A percentile compares a stretch with the other conserved stretches of the same genome.
These are phyloP conservation scores for Grammothele lineata DNA, from an alignment of 768 basidiomycete species.

Conservation along the genomic window DNA sequence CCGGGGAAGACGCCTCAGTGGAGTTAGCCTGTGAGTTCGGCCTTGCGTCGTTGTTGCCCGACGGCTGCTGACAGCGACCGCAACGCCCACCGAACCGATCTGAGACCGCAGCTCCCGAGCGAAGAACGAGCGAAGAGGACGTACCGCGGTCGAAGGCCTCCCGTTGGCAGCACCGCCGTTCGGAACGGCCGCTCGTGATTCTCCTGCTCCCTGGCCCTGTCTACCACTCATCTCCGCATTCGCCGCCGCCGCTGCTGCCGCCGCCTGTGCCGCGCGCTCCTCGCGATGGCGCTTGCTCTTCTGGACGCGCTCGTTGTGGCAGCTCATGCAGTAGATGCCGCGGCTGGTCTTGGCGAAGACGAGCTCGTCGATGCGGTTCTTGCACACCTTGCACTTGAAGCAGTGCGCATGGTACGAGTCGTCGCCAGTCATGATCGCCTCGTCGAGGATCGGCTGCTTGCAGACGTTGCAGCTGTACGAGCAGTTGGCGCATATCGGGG, in stretches of 20 bases:
- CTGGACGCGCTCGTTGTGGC: slow-evolving; percentile 96
- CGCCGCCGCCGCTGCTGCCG: slow-evolving; percentile 25
- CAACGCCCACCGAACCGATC: background rate
- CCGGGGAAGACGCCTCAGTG: slow-evolving; percentile 9
- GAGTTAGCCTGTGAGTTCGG: slow-evolving; percentile 12
- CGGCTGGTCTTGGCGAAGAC: slow-evolving; percentile 98
- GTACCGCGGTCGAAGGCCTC: slow-evolving; percentile 30
- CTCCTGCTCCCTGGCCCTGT: slow-evolving; percentile 12
- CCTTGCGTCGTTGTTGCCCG: slow-evolving; percentile 1
- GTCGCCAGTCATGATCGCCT: slow-evolving; percentile 99
- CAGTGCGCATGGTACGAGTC: slow-evolving; percentile 98
- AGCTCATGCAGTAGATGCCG: slow-evolving; percentile 98
- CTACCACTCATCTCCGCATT: slow-evolving; percentile 11
- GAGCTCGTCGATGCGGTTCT: slow-evolving; percentile 92
- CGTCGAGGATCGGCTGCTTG: slow-evolving; percentile 90
- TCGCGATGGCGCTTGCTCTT: slow-evolving; percentile 80
- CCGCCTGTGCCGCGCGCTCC: slow-evolving; percentile 37
- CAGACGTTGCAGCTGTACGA: slow-evolving; percentile 97
- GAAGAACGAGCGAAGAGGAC: background rate
- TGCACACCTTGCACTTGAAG: slow-evolving; percentile 96
- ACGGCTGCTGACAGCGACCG: background rate
- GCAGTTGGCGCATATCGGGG: slow-evolving; percentile 92
- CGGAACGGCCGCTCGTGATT: no score
- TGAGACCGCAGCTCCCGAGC: background rate
- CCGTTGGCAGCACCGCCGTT: slow-evolving; percentile 22